Evolutionary conservation across 139 green algal genomes (phyloP).

Genomic region (Chlorella sorokiniana): DNA sequence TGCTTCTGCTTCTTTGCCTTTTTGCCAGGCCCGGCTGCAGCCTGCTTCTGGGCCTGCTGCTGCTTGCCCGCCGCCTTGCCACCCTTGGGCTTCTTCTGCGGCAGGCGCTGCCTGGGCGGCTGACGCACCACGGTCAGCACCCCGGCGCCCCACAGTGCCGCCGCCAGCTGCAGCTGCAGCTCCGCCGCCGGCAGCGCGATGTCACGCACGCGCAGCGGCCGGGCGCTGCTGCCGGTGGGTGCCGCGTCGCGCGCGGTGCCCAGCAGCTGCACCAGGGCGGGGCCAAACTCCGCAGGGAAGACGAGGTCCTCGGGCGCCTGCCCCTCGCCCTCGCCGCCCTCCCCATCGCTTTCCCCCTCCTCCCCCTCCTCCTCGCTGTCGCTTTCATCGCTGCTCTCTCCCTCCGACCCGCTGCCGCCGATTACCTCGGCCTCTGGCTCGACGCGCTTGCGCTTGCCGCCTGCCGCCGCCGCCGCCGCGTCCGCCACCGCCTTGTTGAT

Average conservation of each 20-base stretch:
- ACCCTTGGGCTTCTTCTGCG: not conserved
- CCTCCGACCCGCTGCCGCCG: not conserved
- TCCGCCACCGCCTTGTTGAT: conserved; percentile 1
- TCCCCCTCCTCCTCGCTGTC: not conserved
- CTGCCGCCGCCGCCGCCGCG: not conserved
- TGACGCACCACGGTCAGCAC: not conserved
- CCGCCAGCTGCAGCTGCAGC: conserved; percentile 23
- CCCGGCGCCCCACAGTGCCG: not conserved
- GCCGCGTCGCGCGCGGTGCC: not conserved
- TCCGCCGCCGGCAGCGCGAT: conserved; percentile 19
- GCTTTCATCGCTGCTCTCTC: not conserved
- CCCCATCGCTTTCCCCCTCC: not conserved
- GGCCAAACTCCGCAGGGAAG: conserved; percentile 26
- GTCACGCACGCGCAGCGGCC: not conserved
- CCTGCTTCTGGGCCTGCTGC: not conserved
- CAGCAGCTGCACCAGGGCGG: conserved; percentile 35
- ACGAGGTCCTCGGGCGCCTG: conserved; percentile 14
- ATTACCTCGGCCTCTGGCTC: not conserved
- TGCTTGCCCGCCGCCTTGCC: not conserved
- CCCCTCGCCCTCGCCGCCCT: not conserved
- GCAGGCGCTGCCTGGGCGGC: not conserved
- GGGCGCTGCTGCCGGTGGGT: not conserved
- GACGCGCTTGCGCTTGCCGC: conserved; percentile 7
- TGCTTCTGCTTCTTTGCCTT: conserved; percentile 5
- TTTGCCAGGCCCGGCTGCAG: not conserved